Percentiles rank a stretch among this genome's conserved stretches.
Evolutionary conservation across 2,329 filamentous ascomycete species (phyloP).

Genomic region (Pseudogymnoascus sp.): DNA sequence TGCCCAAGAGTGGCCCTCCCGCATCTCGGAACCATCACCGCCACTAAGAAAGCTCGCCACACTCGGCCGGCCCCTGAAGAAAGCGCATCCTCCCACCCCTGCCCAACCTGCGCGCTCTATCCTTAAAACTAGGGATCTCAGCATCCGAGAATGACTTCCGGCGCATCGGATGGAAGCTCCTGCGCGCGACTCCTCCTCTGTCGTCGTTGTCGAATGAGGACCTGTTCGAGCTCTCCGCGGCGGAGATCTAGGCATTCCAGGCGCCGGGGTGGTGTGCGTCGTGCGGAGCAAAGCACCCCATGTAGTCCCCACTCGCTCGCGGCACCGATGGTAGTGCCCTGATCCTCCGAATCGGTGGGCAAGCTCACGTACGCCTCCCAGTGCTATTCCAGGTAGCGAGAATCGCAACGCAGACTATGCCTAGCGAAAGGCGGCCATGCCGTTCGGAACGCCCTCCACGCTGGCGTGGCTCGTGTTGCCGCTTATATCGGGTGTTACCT

Average conservation of each 20-base stretch:
- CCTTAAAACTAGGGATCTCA: constrained; percentile 24
- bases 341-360: constrained; percentile 28
- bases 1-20: no score
- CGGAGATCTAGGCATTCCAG: not conserved
- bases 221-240: not conserved
- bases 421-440: constrained; percentile 18
- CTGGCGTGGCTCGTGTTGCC: constrained; percentile 26
- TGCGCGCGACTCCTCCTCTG: constrained; percentile 19
- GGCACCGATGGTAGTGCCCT: constrained; percentile 12
- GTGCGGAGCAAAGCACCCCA: not conserved
- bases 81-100: no score
- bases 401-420: constrained; percentile 19
- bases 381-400: constrained; percentile 28
- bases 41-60: no score
- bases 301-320: not conserved
- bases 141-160: constrained; percentile 17
- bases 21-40: no score
- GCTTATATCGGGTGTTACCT: constrained; percentile 27
- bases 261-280: not conserved
- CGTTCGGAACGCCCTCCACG: constrained; percentile 21
- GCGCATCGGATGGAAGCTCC: constrained; percentile 23
- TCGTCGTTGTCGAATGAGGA: not conserved
- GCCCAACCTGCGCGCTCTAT: constrained; percentile 26
- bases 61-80: no score
- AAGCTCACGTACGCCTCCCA: constrained; percentile 43